Base-by-base conservation (phyloP, 768 basidiomycete species). In the Crassisporium funariophilum region DNA sequence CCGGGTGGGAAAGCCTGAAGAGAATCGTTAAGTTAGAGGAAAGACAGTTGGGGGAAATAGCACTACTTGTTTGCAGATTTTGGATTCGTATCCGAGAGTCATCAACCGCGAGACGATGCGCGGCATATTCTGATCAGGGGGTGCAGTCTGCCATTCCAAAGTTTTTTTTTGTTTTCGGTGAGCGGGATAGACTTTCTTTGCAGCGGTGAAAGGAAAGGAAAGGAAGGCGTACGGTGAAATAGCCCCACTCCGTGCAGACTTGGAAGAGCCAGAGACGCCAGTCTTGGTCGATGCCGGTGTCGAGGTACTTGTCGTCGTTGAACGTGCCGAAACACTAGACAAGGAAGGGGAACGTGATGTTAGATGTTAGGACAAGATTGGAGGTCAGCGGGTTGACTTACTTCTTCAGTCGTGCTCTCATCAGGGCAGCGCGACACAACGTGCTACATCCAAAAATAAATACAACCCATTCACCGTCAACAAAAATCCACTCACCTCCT, bases 181-280 rank as follows among this genome's bases (percentile, higher is more conserved):
- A 17, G 9, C 23, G 2, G 24, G 13, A 37, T 37, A n/a, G 5
- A 29, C 12, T n/a, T n/a, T n/a, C n/a, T n/a, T n/a, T n/a, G n/a
- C n/a, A n/a, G n/a, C 2, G 24, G 9, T 12, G 11, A 1, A 2
- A 39, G 1, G 23, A 35, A 45, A 20, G 35, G n/a, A 45, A 16
- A 7, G 13, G 13, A 17, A 8, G 8, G 60, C 80, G 24, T 56
- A 88, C 91, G 22, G 76, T 83, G 63, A 95, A 94, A 66, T 91
- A 99, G 2, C 94, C 95, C 95, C 95, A 98, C 58, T 95, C 81
- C 0, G 91, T 93, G 72, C 92, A 94, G 42, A 92, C 89, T 68
- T 91, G 94, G 77, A 92, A 95, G 4, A 74, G 55, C 95, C 95
- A 98, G 10, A 86, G 68, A 33, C 91, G 77, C 95, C 95, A 98